Base-by-base conservation (phyloP, 176 grass and related monocot genomes). In the Coix lacrymajobi region DNA sequence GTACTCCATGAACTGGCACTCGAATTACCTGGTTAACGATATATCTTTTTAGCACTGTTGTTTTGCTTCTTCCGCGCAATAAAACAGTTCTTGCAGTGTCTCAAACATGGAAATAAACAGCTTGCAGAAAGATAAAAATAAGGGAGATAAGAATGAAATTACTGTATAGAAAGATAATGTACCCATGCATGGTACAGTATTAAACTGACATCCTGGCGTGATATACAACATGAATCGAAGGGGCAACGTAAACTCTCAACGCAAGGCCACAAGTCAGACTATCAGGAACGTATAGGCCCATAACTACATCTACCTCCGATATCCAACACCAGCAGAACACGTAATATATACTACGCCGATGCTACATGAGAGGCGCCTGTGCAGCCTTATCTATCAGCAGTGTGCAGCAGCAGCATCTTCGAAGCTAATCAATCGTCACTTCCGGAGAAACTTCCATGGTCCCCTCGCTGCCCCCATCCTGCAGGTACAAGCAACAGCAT, bases 401-500 rank as follows among this genome's bases (percentile, higher is more conserved):
- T 48, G 61, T 69, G 36, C 77, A 60, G 70, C 11, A 22, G 51
- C n/a, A 38, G 78, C 70, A 66, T 80, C 66, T 75, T 32, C 40
- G 15, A 34, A 46, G 46, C 60, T 13, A 36, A 73, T 31, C 66
- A 57, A 75, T 83, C 40, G 0, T 44, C 80, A 90, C 67, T 90
- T 88, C 66, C 90, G 85, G 76, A 95, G 88, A 80, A 95, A 95
- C 32, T 5, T 79, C 93, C 93, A 95, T 74, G 93, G 93, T 34
- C 93, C 93, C 66, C 87, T 95, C 17, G 93, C 88, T 24, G 90
- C 91, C 49, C 90, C 93, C 77, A 95, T 90, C 88, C 93, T 87
- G 75, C 14, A 66, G 19, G 26, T 60, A 60, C 10, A 12, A 60
- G 56, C n/a, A 60, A 24, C 54, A 57, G 26, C 56, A 26, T 56